These are phyloP conservation scores for Musa acuminata DNA, from an alignment of 176 grass and related monocot genomes.

Conservation along the genomic window DNA sequence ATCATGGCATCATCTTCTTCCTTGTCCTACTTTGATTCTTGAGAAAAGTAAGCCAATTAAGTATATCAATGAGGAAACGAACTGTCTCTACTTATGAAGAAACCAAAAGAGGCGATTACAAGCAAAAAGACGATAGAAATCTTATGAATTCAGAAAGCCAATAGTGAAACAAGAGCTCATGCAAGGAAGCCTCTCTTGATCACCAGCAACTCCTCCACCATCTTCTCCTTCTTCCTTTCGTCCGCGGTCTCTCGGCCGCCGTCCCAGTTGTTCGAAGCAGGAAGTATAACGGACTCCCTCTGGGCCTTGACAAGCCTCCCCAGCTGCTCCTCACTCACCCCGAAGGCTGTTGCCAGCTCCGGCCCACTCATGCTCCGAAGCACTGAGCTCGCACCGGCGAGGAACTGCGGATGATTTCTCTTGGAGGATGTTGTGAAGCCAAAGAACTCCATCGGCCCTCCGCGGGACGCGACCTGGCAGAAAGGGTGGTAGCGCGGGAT, in stretches of 20 bases:
- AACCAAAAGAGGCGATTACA: too few species aligned
- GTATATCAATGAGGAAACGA: too few species aligned
- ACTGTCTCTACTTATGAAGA: too few species aligned
- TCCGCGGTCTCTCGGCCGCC: neutral
- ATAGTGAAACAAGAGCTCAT: neutral
- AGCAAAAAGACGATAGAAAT: too few species aligned
- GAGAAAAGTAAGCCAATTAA: too few species aligned
- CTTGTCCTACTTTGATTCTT: too few species aligned
- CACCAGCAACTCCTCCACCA: neutral
- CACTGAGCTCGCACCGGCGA: conserved; percentile 41
- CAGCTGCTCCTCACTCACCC: conserved; percentile 1
- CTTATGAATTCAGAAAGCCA: too few species aligned
- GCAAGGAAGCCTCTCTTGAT: neutral
- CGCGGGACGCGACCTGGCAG: neutral
- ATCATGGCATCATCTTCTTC: too few species aligned
- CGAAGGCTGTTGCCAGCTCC: conserved; percentile 7
- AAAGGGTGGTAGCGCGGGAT: conserved; percentile 10
- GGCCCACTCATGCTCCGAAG: conserved; percentile 26
- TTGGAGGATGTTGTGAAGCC: conserved; percentile 69
- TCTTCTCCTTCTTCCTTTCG: neutral
- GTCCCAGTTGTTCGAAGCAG: neutral
- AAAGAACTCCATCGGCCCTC: conserved; percentile 49
- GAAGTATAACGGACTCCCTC: conserved; percentile 12
- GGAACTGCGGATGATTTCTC: conserved; percentile 64
- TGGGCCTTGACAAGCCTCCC: neutral